Percentiles rank a stretch among this genome's conserved stretches.
phyloP scores from a whole-genome alignment of 2,329 filamentous ascomycete genomes.

The Arthrobotrys pseudoclavata region DNA sequence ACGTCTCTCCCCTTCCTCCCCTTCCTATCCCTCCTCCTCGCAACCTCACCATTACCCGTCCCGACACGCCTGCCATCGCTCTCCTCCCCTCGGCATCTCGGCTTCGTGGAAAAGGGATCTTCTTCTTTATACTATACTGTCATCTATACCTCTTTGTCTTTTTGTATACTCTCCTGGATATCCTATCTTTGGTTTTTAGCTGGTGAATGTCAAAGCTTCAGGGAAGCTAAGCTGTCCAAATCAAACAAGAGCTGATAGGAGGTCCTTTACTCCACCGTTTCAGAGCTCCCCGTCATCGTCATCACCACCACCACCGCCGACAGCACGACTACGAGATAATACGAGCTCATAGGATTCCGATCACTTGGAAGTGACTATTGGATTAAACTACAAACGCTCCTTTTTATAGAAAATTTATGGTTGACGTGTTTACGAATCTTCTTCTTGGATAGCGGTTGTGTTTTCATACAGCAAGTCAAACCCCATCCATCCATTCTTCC shows the following conservation, averaged over 20 bases:
- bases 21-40: not conserved
- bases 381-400: constrained; percentile 36
- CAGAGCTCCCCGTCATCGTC: constrained; percentile 18
- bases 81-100: constrained; percentile 34
- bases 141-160: constrained; percentile 17
- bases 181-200: not conserved
- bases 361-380: constrained; percentile 27
- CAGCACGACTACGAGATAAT: constrained; percentile 16
- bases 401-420: constrained; percentile 46
- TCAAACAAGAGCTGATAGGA: constrained; percentile 28
- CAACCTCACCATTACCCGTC: constrained; percentile 35
- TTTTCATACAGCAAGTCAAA: constrained; percentile 23
- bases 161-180: constrained; percentile 4
- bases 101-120: constrained; percentile 40
- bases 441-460: constrained; percentile 35
- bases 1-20: constrained; percentile 17
- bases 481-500: not conserved
- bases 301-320: constrained; percentile 10
- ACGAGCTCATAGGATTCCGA: constrained; percentile 24
- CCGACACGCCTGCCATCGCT: constrained; percentile 48
- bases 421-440: constrained; percentile 60
- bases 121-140: not conserved
- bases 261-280: constrained; percentile 22
- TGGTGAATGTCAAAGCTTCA: constrained; percentile 25
- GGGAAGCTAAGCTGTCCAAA: constrained; percentile 31